phyloP scores from a whole-genome alignment of 805 yeast genomes.

The Teunomyces panamensis region DNA sequence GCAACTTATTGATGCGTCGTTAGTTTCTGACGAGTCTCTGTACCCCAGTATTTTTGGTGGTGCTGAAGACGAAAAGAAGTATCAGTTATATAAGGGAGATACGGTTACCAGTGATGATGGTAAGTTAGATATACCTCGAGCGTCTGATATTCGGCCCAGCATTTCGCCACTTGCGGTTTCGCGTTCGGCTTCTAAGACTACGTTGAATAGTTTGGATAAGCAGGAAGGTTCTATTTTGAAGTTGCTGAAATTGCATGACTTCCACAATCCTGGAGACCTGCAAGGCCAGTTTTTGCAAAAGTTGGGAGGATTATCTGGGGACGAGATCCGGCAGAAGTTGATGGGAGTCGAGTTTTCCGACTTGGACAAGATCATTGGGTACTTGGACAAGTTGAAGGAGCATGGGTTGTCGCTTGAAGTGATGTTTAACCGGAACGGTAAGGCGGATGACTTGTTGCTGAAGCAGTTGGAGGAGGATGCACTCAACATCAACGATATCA shows the following conservation, averaged over 20 bases:
- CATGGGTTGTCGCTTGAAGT: conserved; percentile 30
- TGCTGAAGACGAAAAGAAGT: conserved; percentile 24
- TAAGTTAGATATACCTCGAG: neutral
- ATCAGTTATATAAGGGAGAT: conserved; percentile 7
- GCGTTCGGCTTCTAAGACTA: conserved; percentile 28
- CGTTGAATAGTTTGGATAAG: conserved; percentile 32
- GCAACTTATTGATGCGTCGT: conserved; percentile 36
- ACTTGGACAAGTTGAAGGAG: conserved; percentile 28
- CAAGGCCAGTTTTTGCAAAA: conserved; percentile 6
- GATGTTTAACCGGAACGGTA: conserved; percentile 11
- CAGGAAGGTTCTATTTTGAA: conserved; percentile 44
- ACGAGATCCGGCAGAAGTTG: conserved; percentile 35
- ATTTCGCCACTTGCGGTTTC: conserved; percentile 10
- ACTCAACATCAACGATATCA: conserved; percentile 11
- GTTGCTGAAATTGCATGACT: conserved; percentile 27
- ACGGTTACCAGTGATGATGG: conserved; percentile 5
- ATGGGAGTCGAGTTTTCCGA: conserved; percentile 30
- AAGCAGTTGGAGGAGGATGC: conserved; percentile 9
- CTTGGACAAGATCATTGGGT: conserved; percentile 31
- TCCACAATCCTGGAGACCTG: conserved; percentile 9
- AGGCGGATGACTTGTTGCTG: neutral
- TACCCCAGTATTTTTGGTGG: conserved; percentile 5
- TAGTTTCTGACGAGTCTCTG: conserved; percentile 11
- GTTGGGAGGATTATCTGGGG: conserved; percentile 28
- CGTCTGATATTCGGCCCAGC: conserved; percentile 7